Conservation (phyloP, 352 stramenopile species). For the Phytophthora cactorum region DNA sequence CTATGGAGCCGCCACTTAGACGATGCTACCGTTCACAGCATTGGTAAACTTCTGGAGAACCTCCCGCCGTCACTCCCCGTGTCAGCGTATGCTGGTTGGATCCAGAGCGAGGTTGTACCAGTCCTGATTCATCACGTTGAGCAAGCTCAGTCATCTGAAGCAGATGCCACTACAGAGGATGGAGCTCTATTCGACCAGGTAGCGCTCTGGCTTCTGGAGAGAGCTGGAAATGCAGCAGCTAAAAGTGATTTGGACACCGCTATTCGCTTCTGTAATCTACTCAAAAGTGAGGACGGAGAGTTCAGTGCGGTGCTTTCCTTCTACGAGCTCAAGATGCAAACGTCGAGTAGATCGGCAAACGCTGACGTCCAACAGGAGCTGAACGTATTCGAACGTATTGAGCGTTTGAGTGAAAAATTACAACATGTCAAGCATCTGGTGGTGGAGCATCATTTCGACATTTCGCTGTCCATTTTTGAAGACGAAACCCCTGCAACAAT, state of each 20-base stretch:
- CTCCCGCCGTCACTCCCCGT: conserved; percentile 53
- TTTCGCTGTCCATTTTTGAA: conserved; percentile 60
- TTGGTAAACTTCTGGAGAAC: conserved; percentile 42
- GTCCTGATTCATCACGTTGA: conserved; percentile 41
- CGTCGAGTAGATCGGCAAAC: background rate
- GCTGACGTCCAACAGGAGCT: background rate
- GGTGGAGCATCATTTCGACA: conserved; percentile 55
- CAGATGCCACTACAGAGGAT: background rate
- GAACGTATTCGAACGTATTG: conserved; percentile 35
- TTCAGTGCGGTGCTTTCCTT: conserved; percentile 10
- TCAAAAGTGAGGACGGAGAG: conserved; percentile 14
- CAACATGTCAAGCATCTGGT: conserved; percentile 60
- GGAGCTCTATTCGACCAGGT: conserved; percentile 33
- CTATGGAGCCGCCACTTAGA: conserved; percentile 64
- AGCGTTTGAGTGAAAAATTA: conserved; percentile 47
- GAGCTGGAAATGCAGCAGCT: conserved; percentile 33
- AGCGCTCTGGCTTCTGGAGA: conserved; percentile 40
- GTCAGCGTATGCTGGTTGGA: conserved; percentile 56
- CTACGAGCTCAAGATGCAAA: conserved; percentile 37
- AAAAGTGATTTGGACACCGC: conserved; percentile 38
- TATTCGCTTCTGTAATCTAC: conserved; percentile 40
- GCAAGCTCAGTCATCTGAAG: conserved; percentile 11
- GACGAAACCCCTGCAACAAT: conserved; percentile 70
- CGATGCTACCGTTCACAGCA: conserved; percentile 36
- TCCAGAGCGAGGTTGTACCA: conserved; percentile 60